Conservation (phyloP, 2,329 filamentous ascomycete species). For the Cercospora zeae-maydis region DNA sequence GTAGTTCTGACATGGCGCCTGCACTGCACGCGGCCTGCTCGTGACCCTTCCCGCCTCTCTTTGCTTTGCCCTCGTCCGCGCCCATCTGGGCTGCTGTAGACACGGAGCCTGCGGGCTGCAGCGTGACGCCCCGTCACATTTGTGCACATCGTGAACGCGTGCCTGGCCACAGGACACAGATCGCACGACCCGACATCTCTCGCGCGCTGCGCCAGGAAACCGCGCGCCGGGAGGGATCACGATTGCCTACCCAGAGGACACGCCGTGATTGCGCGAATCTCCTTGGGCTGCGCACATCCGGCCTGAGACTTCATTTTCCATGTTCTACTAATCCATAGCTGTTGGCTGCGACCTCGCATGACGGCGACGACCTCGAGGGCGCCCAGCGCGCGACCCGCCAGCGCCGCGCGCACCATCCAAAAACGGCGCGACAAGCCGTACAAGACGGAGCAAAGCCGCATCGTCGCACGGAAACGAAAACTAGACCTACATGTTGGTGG, state of each 20-base stretch:
- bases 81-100: constrained; percentile 20
- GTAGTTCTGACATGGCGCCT: constrained; percentile 17
- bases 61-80: constrained; percentile 9
- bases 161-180: constrained; percentile 6
- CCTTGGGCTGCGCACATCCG: constrained; percentile 6
- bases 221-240: not conserved
- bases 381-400: constrained; percentile 24
- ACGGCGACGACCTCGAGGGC: constrained; percentile 17
- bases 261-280: not conserved
- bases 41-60: constrained; percentile 13
- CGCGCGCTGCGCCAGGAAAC: not conserved
- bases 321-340: constrained; percentile 21
- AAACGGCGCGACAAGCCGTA: constrained; percentile 46
- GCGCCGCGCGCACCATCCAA: constrained; percentile 28
- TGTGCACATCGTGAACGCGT: constrained; percentile 8
- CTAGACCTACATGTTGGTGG: constrained; percentile 49
- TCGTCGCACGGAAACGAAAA: constrained; percentile 60
- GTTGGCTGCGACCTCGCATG: constrained; percentile 15
- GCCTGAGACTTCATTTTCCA: constrained; percentile 11
- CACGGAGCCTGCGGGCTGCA: constrained; percentile 14
- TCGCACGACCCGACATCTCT: not conserved
- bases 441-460: constrained; percentile 57
- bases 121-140: constrained; percentile 12
- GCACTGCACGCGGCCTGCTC: constrained; percentile 14
- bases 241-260: not conserved